phyloP scores from a whole-genome alignment of 2,329 filamentous ascomycete genomes.

The Sporothrix schenckii region DNA sequence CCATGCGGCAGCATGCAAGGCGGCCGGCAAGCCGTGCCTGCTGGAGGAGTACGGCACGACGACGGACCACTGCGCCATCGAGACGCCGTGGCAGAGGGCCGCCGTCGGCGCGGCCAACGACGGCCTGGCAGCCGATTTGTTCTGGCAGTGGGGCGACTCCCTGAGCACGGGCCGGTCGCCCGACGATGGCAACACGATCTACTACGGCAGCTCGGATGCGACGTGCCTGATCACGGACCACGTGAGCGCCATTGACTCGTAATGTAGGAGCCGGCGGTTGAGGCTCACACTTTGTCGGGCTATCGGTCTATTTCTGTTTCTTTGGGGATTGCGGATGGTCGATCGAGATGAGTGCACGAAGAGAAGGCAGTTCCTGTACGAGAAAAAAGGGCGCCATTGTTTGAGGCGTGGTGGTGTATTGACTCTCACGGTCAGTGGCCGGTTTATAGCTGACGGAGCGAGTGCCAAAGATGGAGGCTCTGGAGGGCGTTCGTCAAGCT shows the following conservation, averaged over 20 bases:
- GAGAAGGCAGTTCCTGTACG: conserved; percentile 5
- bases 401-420: conserved; percentile 9
- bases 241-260: conserved; percentile 43
- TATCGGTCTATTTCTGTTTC: background rate
- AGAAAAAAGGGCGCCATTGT: conserved; percentile 2
- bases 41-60: conserved; percentile 45
- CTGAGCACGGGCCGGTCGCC: conserved; percentile 47
- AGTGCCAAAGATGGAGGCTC: background rate
- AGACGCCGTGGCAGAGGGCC: conserved; percentile 42
- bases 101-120: conserved; percentile 40
- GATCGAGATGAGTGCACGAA: background rate
- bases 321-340: background rate
- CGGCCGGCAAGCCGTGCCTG: conserved; percentile 47
- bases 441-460: background rate
- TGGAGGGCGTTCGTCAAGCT: background rate
- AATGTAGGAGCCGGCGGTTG: background rate
- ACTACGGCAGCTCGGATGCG: conserved; percentile 48
- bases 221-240: conserved; percentile 52
- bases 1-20: conserved; percentile 46
- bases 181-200: conserved; percentile 52
- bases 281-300: background rate
- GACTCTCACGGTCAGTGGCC: background rate
- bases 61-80: conserved; percentile 38
- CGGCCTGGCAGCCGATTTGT: conserved; percentile 46
- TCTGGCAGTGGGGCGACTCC: conserved; percentile 49